Base-by-base conservation (phyloP, 2,329 filamentous ascomycete species). In the Pseudogymnoascus sp. region DNA sequence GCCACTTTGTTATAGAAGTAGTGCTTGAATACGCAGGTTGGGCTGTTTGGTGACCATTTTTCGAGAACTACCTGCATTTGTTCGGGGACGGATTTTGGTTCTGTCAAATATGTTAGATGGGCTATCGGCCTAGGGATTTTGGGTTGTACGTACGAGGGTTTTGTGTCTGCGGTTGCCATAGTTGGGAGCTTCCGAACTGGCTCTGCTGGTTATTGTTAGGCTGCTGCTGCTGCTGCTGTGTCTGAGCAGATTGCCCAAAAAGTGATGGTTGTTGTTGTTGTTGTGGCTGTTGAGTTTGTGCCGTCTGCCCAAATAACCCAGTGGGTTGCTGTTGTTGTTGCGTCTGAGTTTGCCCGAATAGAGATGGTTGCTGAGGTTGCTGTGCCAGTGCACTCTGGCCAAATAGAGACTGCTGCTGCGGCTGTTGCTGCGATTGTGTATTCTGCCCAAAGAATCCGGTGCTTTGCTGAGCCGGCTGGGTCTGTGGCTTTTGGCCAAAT, bases 1-100 rank as follows among this genome's bases (percentile, higher is more conserved):
- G 89, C 87, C 66, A 93, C 89, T 68, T 90, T 86, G 77, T 95
- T 95, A 81, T 95, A 96, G 74, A 95, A 91, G 78, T 93, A 93
- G 72, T 89, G 81, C 74, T 91, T 89, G 78, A 95, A 91, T 28
- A 84, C 84, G 70, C 89, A 92, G 72, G 85, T 85, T 22, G 85
- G 81, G 73, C 81, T 83, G 26, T 81, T 75, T 1, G 89, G 86
- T 65, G 89, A 82, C 90, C 90, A 95, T 77, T 93, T 92, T 65
- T 85, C 80, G 61, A 85, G 78, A 41, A 95, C 81, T 26, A 86
- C 79, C 65, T 82, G 79, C 74, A 93, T 89, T 74, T 93, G 90
- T 63, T 92, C 87, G 19, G 85, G 81, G 50, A 93, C 83, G 59
- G 87, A 84, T 73, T 91, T 91, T 72, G 92, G 88, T 68, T 81